These are phyloP conservation scores for Larix sibirica DNA, from an alignment of 83 land plant species.

Conservation along the genomic window DNA sequence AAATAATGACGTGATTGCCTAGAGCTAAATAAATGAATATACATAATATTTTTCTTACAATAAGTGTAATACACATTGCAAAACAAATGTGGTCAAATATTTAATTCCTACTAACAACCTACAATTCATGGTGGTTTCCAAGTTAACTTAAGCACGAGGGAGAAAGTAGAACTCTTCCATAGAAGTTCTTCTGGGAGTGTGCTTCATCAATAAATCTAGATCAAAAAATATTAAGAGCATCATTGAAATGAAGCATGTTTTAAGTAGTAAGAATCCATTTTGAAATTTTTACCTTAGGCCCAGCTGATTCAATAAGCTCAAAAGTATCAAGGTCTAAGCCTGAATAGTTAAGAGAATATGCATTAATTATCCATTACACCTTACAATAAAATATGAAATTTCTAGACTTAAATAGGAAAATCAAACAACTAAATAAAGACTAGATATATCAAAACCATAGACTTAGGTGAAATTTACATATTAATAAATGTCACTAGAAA, in stretches of 20 bases:
- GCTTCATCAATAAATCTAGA: neutral
- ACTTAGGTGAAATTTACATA: neutral
- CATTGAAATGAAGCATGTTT: neutral
- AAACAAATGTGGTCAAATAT: no score
- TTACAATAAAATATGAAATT: neutral
- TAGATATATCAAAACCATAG: neutral
- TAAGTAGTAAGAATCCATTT: no score
- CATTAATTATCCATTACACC: neutral
- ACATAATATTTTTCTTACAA: no score
- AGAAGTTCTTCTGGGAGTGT: neutral
- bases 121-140: no score
- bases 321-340: conserved; percentile 98
- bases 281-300: conserved; percentile 75
- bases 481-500: neutral
- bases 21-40: no score
- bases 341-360: conserved; percentile 27
- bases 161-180: neutral
- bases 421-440: neutral
- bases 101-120: no score
- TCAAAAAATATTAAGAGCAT: neutral
- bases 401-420: neutral
- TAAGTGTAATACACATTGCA: no score
- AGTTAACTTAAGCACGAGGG: neutral
- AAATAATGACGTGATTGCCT: no score
- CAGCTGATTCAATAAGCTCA: conserved; percentile 94